phyloP scores from a whole-genome alignment of 169 alveolate species.

The Cyclospora cayetanensis region DNA sequence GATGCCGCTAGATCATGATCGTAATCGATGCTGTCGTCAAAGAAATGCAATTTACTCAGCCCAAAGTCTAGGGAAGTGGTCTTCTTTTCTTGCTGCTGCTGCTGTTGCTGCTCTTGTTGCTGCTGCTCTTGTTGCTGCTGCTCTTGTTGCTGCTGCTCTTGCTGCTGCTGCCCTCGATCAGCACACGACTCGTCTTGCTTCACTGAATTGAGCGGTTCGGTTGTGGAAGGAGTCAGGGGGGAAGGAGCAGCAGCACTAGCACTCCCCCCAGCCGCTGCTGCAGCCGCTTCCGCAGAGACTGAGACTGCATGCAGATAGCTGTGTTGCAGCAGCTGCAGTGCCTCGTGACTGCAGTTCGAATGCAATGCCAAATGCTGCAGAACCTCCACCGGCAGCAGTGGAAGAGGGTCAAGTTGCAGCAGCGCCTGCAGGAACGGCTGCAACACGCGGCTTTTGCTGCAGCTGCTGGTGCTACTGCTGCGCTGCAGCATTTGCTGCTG shows the following conservation, averaged over 20 bases:
- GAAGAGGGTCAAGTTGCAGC: constrained; percentile 54
- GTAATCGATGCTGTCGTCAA: constrained; percentile 7
- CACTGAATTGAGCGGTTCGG: background rate
- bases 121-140: constrained; percentile 4
- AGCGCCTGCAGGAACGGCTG: constrained; percentile 65
- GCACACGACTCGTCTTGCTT: background rate
- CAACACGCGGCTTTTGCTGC: constrained; percentile 55
- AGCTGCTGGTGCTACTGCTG: constrained; percentile 44
- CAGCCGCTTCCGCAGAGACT: constrained; percentile 12
- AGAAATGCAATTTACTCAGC: constrained; percentile 10
- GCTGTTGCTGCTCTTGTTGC: constrained; percentile 18
- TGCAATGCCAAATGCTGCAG: constrained; percentile 48
- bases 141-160: background rate
- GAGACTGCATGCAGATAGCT: constrained; percentile 43
- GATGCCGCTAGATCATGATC: constrained; percentile 9
- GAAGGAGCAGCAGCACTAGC: constrained; percentile 32
- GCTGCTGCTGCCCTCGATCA: constrained; percentile 13
- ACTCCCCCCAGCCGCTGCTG: constrained; percentile 60
- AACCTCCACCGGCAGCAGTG: constrained; percentile 60
- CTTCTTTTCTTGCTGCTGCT: background rate
- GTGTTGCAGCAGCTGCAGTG: constrained; percentile 59
- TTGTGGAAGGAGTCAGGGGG: background rate
- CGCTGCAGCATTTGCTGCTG: constrained; percentile 4
- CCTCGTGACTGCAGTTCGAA: constrained; percentile 54
- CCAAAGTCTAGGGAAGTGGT: constrained; percentile 6